Evolutionary conservation across 1,139 yeast species (phyloP).

Genomic region (Sugiyamaella sp.): DNA sequence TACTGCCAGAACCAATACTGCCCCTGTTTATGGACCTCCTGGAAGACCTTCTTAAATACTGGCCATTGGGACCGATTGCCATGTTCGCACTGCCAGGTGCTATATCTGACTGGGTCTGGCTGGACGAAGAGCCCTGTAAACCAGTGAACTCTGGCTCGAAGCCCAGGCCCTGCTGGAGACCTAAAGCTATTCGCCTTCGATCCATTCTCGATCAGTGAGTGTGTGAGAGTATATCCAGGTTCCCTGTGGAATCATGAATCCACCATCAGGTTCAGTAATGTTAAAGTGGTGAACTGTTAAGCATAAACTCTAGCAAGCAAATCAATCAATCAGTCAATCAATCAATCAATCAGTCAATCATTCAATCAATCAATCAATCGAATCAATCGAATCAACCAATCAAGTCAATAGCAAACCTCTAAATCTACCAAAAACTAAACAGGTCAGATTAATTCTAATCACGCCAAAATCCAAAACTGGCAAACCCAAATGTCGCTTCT

Average conservation of each 20-base stretch:
- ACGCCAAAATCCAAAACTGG: neutral
- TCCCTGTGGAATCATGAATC: neutral
- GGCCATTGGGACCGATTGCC: constrained; percentile 8
- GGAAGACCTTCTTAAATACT: constrained; percentile 8
- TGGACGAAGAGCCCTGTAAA: neutral
- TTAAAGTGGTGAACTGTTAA: too few relatives aligned
- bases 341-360: too few relatives aligned
- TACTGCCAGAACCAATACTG: neutral
- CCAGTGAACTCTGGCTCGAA: constrained; percentile 19
- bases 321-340: too few relatives aligned
- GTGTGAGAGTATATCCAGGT: neutral
- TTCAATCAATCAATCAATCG: too few relatives aligned
- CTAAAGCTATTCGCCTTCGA: constrained; percentile 11
- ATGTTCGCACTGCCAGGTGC: too few relatives aligned
- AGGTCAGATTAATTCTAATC: neutral
- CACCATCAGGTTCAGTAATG: neutral
- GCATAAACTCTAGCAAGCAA: too few relatives aligned
- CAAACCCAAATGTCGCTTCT: neutral
- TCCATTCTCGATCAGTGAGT: constrained; percentile 11
- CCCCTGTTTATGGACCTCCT: constrained; percentile 7
- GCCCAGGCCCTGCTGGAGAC: constrained; percentile 20
- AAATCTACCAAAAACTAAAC: neutral
- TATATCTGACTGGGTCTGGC: too few relatives aligned
- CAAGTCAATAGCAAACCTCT: too few relatives aligned
- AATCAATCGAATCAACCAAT: too few relatives aligned